phyloP scores from a whole-genome alignment of 441 rosid species.

The Euphorbia celastroides region DNA sequence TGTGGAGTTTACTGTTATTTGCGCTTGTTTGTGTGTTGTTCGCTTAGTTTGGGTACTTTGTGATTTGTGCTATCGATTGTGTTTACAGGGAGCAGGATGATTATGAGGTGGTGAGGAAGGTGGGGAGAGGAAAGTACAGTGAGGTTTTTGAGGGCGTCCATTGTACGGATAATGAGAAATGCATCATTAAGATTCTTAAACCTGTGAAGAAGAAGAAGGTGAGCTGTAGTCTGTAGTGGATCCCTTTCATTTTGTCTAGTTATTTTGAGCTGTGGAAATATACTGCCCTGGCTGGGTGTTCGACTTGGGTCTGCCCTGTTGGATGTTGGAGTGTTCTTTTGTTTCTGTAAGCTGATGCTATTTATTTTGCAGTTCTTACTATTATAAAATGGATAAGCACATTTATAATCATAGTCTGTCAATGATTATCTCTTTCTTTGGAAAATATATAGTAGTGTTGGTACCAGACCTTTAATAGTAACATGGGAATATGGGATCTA shows the following conservation, averaged over 20 bases:
- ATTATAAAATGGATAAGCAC: neutral
- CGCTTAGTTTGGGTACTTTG: neutral
- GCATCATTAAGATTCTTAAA: conserved; percentile 90
- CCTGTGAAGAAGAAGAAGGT: conserved; percentile 26
- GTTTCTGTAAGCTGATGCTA: neutral
- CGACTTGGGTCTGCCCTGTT: neutral
- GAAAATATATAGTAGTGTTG: neutral
- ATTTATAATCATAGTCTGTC: neutral
- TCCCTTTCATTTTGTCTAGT: neutral
- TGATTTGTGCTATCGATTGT: neutral
- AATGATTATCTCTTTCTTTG: neutral
- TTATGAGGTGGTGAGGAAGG: neutral
- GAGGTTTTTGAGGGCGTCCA: neutral
- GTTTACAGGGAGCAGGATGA: conserved; percentile 46
- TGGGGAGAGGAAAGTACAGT: conserved; percentile 80
- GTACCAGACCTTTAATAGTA: neutral
- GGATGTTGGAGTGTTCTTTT: neutral
- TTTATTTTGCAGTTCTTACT: neutral
- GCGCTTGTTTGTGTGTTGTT: neutral
- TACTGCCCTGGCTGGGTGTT: too few species aligned
- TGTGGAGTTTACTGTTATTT: neutral
- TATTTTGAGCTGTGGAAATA: neutral
- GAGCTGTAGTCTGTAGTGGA: neutral
- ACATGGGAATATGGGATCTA: too few species aligned
- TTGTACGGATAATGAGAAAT: conserved; percentile 38